Percentiles rank a stretch among this genome's conserved stretches.
Conservation (phyloP, 345 rosid species). For the Balakata baccata region DNA sequence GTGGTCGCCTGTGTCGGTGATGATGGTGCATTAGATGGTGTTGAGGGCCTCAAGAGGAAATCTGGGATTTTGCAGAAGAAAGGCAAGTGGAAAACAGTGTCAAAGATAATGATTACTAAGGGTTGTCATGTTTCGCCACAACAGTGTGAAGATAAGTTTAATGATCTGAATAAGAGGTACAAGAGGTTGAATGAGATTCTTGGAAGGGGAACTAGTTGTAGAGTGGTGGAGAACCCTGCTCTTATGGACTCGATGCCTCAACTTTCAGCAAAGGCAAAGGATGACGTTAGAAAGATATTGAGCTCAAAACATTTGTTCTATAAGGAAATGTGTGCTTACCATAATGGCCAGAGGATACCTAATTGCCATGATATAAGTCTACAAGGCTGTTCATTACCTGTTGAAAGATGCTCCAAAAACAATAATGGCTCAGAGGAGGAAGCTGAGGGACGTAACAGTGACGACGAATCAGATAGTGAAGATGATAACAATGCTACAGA, state of each 20-base stretch:
- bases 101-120: slow-evolving; percentile 54
- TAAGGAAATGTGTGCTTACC: slow-evolving; percentile 66
- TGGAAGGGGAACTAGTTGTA: slow-evolving; percentile 57
- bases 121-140: slow-evolving; percentile 67
- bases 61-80: slow-evolving; percentile 52
- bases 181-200: slow-evolving; percentile 69
- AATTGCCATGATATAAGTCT: slow-evolving; percentile 55
- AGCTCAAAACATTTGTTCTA: slow-evolving; percentile 67
- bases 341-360: slow-evolving; percentile 53
- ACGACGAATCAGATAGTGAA: slow-evolving; percentile 37
- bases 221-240: slow-evolving; percentile 59
- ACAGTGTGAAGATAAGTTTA: slow-evolving; percentile 73
- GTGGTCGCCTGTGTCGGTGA: slow-evolving; percentile 54
- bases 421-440: slow-evolving; percentile 39
- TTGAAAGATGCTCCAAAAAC: slow-evolving; percentile 32
- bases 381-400: slow-evolving; percentile 32
- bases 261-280: slow-evolving; percentile 54
- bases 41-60: slow-evolving; percentile 47
- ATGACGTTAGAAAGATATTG: slow-evolving; percentile 54
- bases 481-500: slow-evolving; percentile 29
- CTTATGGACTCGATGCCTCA: slow-evolving; percentile 58
- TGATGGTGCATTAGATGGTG: slow-evolving; percentile 36
- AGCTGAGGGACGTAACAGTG: slow-evolving; percentile 31
- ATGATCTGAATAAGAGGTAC: slow-evolving; percentile 63
- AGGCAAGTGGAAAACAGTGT: slow-evolving; percentile 66